Evolutionary conservation across 2,329 filamentous ascomycete species (phyloP).

Genomic region (Trichoderma atrobrunneum): DNA sequence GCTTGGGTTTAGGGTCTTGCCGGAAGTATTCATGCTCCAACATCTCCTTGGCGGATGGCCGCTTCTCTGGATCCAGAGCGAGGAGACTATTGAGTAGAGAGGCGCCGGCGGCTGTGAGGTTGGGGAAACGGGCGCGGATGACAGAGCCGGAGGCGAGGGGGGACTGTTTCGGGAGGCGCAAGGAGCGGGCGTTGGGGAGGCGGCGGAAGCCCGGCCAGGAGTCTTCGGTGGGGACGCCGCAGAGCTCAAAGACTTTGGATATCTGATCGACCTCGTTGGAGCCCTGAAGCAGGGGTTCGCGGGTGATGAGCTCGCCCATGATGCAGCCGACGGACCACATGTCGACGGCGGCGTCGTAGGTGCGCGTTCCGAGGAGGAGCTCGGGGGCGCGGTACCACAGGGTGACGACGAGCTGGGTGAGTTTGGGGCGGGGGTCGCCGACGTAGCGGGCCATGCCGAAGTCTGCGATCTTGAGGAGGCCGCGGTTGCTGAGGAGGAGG

Average conservation of each 20-base stretch:
- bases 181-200: conserved; percentile 78
- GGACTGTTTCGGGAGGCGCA: conserved; percentile 61
- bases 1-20: conserved; percentile 87
- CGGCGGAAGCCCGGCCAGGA: conserved; percentile 84
- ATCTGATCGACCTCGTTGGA: conserved; percentile 92
- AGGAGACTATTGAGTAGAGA: conserved; percentile 68
- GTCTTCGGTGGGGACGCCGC: conserved; percentile 78
- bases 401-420: conserved; percentile 92
- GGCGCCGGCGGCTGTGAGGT: conserved; percentile 72
- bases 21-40: conserved; percentile 79
- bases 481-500: conserved; percentile 91
- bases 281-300: conserved; percentile 80
- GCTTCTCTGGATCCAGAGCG: conserved; percentile 66
- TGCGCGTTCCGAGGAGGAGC: conserved; percentile 74
- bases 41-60: conserved; percentile 71
- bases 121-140: conserved; percentile 75
- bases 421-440: conserved; percentile 70
- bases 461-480: conserved; percentile 91
- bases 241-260: conserved; percentile 82
- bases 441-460: conserved; percentile 97
- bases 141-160: conserved; percentile 46
- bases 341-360: conserved; percentile 76
- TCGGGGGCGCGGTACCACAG: conserved; percentile 96
- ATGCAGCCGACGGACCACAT: conserved; percentile 98
- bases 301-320: conserved; percentile 84